Evolutionary conservation across 2,329 filamentous ascomycete genomes (phyloP).

Genomic region (Colletotrichum costaricense): DNA sequence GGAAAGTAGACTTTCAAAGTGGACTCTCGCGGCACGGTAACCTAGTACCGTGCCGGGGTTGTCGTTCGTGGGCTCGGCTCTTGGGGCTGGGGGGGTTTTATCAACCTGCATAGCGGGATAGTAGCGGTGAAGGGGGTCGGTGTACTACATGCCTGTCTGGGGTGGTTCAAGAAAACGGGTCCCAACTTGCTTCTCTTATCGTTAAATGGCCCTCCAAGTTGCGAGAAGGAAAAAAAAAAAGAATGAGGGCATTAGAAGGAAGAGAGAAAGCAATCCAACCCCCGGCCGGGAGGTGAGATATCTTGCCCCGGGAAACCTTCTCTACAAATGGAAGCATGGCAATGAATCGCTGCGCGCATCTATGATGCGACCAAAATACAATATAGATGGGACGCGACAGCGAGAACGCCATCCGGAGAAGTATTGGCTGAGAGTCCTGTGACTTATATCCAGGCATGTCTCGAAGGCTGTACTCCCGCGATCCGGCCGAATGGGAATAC

Average conservation of each 20-base stretch:
- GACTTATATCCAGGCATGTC: conserved; percentile 17
- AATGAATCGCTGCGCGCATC: not conserved
- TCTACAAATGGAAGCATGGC: not conserved
- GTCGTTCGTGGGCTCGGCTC: conserved; percentile 9
- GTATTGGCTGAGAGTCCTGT: conserved; percentile 17
- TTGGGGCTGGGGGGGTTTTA: conserved; percentile 11
- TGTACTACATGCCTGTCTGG: conserved; percentile 24
- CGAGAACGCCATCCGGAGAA: conserved; percentile 1
- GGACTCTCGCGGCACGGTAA: conserved; percentile 15
- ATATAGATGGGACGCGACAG: not conserved
- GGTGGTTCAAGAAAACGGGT: not conserved
- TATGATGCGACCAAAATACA: conserved; percentile 5
- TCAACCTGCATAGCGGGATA: conserved; percentile 26
- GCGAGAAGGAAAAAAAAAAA: not conserved
- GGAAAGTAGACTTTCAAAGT: conserved; percentile 3
- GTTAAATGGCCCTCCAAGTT: not conserved
- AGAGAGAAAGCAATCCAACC: not conserved
- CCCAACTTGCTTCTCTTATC: conserved; percentile 28
- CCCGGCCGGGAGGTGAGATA: not conserved
- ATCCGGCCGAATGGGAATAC: conserved; percentile 34
- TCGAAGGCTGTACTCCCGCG: conserved; percentile 4
- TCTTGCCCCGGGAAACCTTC: not conserved
- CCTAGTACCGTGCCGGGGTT: conserved; percentile 26
- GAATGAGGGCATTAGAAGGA: not conserved
- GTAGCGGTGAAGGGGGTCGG: conserved; percentile 34